Conservation (phyloP, 768 basidiomycete genomes). For the Hygrophoropsis aurantiaca region DNA sequence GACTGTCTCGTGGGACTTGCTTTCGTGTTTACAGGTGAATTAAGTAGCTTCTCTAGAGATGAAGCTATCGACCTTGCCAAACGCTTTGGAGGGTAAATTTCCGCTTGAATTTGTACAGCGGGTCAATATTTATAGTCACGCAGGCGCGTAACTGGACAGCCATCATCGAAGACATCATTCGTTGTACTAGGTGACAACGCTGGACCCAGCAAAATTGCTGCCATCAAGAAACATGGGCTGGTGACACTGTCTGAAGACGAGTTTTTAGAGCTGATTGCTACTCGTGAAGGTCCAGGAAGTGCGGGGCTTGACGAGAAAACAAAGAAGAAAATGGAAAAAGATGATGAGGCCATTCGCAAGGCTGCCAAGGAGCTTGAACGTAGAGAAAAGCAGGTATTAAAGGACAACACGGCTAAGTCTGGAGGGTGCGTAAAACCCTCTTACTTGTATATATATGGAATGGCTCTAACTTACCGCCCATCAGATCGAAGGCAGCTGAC, state of each 20-base stretch:
- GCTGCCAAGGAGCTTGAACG: constrained; percentile 79
- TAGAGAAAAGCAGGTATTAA: constrained; percentile 57
- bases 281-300: constrained; percentile 48
- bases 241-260: constrained; percentile 82
- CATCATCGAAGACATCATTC: constrained; percentile 86
- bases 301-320: constrained; percentile 72
- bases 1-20: constrained; percentile 84
- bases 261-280: constrained; percentile 80
- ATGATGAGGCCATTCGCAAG: constrained; percentile 69
- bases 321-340: constrained; percentile 77
- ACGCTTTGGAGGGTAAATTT: constrained; percentile 83
- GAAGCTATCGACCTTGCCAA: constrained; percentile 88
- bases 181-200: constrained; percentile 89
- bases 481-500: constrained; percentile 37
- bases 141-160: constrained; percentile 84
- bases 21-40: constrained; percentile 95
- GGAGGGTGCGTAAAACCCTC: constrained; percentile 17
- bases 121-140: neutral
- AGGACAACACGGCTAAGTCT: constrained; percentile 18
- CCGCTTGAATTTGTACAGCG: neutral
- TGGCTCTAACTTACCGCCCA: neutral
- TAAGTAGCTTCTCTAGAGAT: constrained; percentile 83
- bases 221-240: constrained; percentile 79
- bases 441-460: neutral
- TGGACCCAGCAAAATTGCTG: constrained; percentile 83